Evolutionary conservation across 2,329 filamentous ascomycete genomes (phyloP).

Genomic region (Phyllachora maydis): DNA sequence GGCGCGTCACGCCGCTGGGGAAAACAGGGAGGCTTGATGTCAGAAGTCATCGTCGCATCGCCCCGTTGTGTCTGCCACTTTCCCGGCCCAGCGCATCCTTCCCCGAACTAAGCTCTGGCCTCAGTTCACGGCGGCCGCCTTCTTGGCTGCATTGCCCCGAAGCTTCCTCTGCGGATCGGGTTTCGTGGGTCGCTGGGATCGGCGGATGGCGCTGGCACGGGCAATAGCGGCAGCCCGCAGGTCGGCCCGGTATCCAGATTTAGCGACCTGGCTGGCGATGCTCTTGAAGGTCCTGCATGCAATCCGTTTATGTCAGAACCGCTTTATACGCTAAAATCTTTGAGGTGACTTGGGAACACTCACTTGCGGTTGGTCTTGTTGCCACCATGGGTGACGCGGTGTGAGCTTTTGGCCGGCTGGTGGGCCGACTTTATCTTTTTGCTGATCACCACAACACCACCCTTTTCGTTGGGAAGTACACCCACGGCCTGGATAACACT

Average conservation of each 20-base stretch:
- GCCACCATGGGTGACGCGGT: constrained; percentile 47
- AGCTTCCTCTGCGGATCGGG: constrained; percentile 51
- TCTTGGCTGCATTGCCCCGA: constrained; percentile 61
- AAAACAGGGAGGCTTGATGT: no score
- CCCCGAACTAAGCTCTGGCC: constrained; percentile 2
- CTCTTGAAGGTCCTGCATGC: constrained; percentile 71
- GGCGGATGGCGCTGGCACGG: constrained; percentile 70
- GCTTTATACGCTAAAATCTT: no score
- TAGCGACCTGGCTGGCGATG: constrained; percentile 65
- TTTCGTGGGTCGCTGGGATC: constrained; percentile 63
- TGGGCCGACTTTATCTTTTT: constrained; percentile 60
- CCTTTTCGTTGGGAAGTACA: constrained; percentile 54
- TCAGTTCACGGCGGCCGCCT: constrained; percentile 35
- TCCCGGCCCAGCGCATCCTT: constrained; percentile 1
- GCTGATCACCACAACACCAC: constrained; percentile 59
- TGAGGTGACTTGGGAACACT: constrained; percentile 15
- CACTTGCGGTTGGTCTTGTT: constrained; percentile 62
- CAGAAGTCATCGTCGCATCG: no score
- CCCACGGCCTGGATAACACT: constrained; percentile 50
- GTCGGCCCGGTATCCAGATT: constrained; percentile 69
- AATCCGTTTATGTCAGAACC: no score
- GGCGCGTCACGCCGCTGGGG: no score
- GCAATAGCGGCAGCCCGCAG: constrained; percentile 61
- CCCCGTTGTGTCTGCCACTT: no score
- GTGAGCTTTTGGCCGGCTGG: constrained; percentile 49